Conservation (phyloP, 495 filamentous ascomycete species). For the Tuber indicum region DNA sequence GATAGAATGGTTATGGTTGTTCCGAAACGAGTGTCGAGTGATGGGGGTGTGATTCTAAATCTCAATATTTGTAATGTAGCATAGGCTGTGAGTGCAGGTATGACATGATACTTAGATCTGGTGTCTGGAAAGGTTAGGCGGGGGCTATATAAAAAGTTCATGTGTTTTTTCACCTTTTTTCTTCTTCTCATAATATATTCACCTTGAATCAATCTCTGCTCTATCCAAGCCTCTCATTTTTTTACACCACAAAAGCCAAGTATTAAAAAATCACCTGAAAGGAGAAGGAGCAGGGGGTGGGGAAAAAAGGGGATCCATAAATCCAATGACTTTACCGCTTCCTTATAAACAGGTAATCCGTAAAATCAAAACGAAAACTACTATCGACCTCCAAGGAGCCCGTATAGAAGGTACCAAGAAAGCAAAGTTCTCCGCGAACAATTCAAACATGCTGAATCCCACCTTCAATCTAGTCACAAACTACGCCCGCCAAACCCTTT, state of each 20-base stretch:
- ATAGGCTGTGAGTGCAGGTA: background rate
- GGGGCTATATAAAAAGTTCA: background rate
- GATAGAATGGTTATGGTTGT: background rate
- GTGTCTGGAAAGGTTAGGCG: background rate
- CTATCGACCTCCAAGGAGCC: background rate
- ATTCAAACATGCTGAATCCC: background rate
- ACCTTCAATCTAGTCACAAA: background rate
- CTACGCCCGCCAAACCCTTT: conserved; percentile 42
- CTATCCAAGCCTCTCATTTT: background rate
- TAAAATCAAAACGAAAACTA: background rate
- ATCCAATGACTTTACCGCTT: background rate
- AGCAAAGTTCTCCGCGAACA: background rate
- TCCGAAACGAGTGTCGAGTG: background rate
- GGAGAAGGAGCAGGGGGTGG: background rate
- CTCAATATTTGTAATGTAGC: background rate
- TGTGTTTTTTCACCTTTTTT: background rate
- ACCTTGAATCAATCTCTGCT: background rate
- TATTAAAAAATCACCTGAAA: background rate
- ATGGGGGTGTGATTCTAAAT: background rate
- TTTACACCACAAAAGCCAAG: background rate
- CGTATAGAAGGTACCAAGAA: background rate
- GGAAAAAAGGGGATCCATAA: background rate
- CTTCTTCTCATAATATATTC: background rate
- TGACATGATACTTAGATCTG: background rate
- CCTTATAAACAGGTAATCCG: background rate